Conservation (phyloP, 2,329 filamentous ascomycete genomes). For the Phialophora expanda region DNA sequence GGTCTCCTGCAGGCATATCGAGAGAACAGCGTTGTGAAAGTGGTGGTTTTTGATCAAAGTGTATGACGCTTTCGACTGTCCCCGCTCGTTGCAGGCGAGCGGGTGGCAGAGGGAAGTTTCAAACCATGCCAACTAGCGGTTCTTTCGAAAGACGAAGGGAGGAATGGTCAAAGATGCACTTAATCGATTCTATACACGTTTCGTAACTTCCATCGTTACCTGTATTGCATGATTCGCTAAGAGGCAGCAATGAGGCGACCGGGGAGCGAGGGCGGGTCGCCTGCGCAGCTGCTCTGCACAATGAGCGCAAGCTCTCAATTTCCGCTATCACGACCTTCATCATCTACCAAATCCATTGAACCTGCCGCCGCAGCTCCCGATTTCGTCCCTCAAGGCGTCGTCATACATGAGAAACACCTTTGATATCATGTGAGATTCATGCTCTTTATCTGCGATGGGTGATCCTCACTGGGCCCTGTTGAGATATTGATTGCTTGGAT, state of each 20-base stretch:
- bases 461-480: background rate
- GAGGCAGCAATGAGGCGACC: background rate
- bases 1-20: background rate
- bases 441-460: background rate
- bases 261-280: background rate
- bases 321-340: background rate
- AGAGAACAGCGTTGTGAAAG: background rate
- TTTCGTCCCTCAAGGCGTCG: background rate
- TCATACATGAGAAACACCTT: background rate
- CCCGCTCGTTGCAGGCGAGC: background rate
- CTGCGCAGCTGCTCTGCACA: background rate
- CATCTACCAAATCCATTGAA: background rate
- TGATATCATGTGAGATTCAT: background rate
- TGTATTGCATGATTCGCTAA: background rate
- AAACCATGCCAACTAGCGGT: background rate
- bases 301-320: background rate
- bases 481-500: background rate
- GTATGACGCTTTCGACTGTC: background rate
- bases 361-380: background rate
- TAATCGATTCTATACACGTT: background rate
- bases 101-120: background rate
- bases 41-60: background rate
- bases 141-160: background rate
- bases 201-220: background rate
- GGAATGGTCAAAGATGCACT: background rate